Percentiles rank a stretch among this genome's conserved stretches.
phyloP scores from a whole-genome alignment of 169 alveolate species.

The Eimeria acervulina region DNA sequence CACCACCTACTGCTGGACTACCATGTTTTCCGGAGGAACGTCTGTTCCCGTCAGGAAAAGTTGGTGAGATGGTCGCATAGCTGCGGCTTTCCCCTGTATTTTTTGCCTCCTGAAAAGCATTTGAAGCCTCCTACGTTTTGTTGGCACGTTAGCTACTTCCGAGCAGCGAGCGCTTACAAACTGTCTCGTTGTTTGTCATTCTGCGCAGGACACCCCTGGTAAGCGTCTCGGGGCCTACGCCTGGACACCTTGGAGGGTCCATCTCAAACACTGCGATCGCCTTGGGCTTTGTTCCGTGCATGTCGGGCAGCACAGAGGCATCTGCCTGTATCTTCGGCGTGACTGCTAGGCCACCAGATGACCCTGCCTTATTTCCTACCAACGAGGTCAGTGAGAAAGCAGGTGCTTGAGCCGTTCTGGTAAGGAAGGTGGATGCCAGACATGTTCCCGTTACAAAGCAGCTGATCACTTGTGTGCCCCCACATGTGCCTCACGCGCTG shows the following conservation, averaged over 20 bases:
- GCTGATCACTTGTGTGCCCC: too few relatives aligned
- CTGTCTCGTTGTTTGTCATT: neutral
- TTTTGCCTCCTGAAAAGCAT: neutral
- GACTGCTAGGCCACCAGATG: neutral
- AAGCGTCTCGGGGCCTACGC: slow-evolving; percentile 36
- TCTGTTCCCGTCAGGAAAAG: neutral
- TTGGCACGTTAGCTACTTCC: neutral
- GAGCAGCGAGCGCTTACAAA: neutral
- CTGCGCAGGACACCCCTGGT: slow-evolving; percentile 46
- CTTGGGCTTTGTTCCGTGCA: slow-evolving; percentile 73
- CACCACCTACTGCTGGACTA: slow-evolving; percentile 39
- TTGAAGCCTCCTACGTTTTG: neutral
- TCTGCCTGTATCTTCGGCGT: slow-evolving; percentile 56
- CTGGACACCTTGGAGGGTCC: slow-evolving; percentile 50
- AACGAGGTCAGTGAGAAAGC: slow-evolving; percentile 42
- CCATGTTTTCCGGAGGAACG: neutral
- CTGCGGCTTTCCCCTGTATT: neutral
- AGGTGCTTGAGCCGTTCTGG: neutral
- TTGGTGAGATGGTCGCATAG: slow-evolving; percentile 17
- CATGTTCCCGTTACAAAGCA: too few relatives aligned
- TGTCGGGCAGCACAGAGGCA: neutral
- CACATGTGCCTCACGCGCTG: neutral
- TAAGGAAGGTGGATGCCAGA: neutral
- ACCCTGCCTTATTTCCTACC: slow-evolving; percentile 27
- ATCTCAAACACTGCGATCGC: slow-evolving; percentile 1